phyloP scores from a whole-genome alignment of 495 filamentous ascomycete genomes.

The Daldinia loculata region DNA sequence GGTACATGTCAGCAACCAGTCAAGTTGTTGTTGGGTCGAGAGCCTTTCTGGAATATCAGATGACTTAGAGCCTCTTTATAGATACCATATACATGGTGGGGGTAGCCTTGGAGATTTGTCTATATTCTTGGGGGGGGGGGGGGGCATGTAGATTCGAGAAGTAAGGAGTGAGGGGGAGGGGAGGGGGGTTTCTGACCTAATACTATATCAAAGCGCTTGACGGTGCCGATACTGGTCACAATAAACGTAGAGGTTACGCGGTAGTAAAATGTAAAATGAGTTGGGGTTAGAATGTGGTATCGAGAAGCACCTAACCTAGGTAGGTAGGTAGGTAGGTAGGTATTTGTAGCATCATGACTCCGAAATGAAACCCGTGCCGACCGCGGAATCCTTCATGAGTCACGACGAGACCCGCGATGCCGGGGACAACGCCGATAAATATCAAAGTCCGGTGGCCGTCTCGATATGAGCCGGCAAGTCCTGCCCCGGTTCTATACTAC shows the following conservation, averaged over 20 bases:
- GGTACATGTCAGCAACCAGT: no score
- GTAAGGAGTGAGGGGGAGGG: constrained; percentile 5
- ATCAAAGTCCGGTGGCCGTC: background rate
- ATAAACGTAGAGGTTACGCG: background rate
- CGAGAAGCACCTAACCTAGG: background rate
- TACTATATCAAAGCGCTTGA: background rate
- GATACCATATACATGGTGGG: background rate
- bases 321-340: background rate
- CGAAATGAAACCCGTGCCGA: background rate
- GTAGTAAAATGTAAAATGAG: background rate
- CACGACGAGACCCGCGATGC: background rate
- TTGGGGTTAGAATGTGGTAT: background rate
- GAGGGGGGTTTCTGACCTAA: constrained; percentile 19
- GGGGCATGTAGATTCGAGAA: background rate
- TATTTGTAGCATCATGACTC: background rate
- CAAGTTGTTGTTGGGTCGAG: no score
- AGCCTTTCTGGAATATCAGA: background rate
- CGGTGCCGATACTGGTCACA: background rate
- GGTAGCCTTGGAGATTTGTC: background rate
- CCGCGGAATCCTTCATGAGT: background rate
- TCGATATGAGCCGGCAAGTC: background rate
- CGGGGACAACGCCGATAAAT: background rate
- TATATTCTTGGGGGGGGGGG: no score
- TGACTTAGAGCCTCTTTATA: background rate
- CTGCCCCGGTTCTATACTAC: background rate